These are phyloP conservation scores for Magnaporthales sp. DNA, from an alignment of 2,329 filamentous ascomycete species.

Conservation along the genomic window DNA sequence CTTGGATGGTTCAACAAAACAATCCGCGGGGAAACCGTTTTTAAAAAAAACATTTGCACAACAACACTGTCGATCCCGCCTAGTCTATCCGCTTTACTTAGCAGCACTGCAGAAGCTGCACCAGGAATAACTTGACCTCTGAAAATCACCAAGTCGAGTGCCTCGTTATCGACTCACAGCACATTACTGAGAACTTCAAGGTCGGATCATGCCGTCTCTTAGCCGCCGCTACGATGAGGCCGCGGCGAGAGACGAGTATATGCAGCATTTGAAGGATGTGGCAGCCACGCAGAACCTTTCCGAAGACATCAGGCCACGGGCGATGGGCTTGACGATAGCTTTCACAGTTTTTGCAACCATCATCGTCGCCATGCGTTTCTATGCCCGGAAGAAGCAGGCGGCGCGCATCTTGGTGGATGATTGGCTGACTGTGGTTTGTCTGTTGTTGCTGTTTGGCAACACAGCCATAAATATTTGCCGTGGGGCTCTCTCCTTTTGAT, in stretches of 20 bases:
- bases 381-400: background rate
- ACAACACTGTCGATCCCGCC: background rate
- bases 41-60: no score
- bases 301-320: background rate
- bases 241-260: background rate
- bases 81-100: background rate
- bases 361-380: constrained; percentile 5
- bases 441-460: constrained; percentile 3
- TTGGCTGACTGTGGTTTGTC: constrained; percentile 3
- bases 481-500: background rate
- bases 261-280: background rate
- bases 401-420: constrained; percentile 3
- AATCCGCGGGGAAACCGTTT: background rate
- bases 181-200: background rate
- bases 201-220: background rate
- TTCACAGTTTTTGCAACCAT: constrained; percentile 6
- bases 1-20: background rate
- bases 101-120: background rate
- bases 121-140: background rate
- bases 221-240: background rate
- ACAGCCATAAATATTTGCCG: background rate
- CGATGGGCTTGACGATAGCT: background rate
- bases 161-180: background rate
- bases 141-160: background rate
- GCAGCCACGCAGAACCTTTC: background rate